phyloP scores from a whole-genome alignment of 768 basidiomycete genomes.

The Leucocoprinus birnbaumii region DNA sequence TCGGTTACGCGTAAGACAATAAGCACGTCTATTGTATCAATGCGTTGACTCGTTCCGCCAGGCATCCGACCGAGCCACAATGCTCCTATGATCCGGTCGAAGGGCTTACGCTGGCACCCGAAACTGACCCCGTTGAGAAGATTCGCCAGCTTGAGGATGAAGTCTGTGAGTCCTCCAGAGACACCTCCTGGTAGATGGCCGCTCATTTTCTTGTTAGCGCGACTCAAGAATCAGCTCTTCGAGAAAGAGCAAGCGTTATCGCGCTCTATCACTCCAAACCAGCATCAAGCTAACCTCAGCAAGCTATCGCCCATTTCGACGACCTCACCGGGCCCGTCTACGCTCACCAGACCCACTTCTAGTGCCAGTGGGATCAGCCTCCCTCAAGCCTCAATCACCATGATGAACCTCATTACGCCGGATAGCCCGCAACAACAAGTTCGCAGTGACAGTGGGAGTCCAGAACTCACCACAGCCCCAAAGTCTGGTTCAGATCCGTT shows the following conservation, averaged over 20 bases:
- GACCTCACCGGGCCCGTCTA: slow-evolving; percentile 16
- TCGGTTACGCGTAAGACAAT: slow-evolving; percentile 68
- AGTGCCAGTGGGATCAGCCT: slow-evolving; percentile 35
- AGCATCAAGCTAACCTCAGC: slow-evolving; percentile 13
- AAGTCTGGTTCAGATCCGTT: slow-evolving; percentile 48
- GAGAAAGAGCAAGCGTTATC: slow-evolving; percentile 40
- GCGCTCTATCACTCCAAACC: slow-evolving; percentile 38
- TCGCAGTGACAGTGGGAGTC: slow-evolving; percentile 47
- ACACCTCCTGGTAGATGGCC: slow-evolving; percentile 5
- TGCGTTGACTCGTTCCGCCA: slow-evolving; percentile 24
- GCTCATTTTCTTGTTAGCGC: slow-evolving; percentile 36
- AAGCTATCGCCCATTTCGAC: slow-evolving; percentile 17
- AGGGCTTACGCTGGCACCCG: slow-evolving; percentile 71
- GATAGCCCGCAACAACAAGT: slow-evolving; percentile 35
- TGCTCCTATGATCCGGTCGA: slow-evolving; percentile 88
- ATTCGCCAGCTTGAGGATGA: slow-evolving; percentile 76
- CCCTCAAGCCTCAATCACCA: slow-evolving; percentile 41
- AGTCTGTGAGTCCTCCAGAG: slow-evolving; percentile 46
- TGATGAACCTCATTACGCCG: slow-evolving; percentile 37
- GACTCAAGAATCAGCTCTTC: slow-evolving; percentile 59
- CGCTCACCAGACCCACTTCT: slow-evolving; percentile 23
- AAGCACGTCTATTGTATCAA: neutral
- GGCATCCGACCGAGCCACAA: slow-evolving; percentile 83
- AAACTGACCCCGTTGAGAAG: slow-evolving; percentile 76
- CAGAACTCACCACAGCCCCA: slow-evolving; percentile 41